phyloP scores from a whole-genome alignment of 192 early-diverging fungal species.

The Rhizophagus sp. region DNA sequence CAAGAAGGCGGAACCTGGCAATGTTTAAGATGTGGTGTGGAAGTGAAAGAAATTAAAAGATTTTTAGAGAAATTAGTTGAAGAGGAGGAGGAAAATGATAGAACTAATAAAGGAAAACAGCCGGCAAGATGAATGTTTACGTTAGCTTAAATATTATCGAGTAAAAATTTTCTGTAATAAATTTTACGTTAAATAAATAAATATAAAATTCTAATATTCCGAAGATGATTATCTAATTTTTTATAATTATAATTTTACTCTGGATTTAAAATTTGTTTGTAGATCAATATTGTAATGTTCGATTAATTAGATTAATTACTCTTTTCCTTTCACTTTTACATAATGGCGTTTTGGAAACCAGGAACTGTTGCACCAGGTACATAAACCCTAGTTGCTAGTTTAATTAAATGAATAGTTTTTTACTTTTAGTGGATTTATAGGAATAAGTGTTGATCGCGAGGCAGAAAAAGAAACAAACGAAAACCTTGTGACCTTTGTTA shows the following conservation, averaged over 20 bases:
- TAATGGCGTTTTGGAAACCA: constrained; percentile 65
- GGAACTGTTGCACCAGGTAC: constrained; percentile 59
- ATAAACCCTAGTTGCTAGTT: background rate
- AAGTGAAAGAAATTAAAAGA: constrained; percentile 53
- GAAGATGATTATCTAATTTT: no score
- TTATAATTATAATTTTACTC: no score
- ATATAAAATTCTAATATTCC: no score
- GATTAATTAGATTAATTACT: no score
- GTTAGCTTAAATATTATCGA: no score
- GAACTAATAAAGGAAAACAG: background rate
- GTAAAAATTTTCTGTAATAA: no score
- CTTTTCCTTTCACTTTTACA: background rate
- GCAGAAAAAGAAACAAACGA: constrained; percentile 59
- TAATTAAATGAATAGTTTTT: background rate
- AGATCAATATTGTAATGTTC: no score
- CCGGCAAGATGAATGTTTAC: background rate
- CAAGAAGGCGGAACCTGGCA: constrained; percentile 70
- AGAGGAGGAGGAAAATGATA: constrained; percentile 10
- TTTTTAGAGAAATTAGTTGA: constrained; percentile 47
- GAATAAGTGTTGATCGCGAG: constrained; percentile 64
- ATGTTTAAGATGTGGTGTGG: constrained; percentile 77
- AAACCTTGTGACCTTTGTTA: constrained; percentile 45
- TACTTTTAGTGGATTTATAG: constrained; percentile 31
- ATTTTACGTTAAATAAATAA: no score
- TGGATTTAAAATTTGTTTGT: no score